phyloP scores from a whole-genome alignment of 2,329 filamentous ascomycete genomes.

The Botryotinia narcissicola region DNA sequence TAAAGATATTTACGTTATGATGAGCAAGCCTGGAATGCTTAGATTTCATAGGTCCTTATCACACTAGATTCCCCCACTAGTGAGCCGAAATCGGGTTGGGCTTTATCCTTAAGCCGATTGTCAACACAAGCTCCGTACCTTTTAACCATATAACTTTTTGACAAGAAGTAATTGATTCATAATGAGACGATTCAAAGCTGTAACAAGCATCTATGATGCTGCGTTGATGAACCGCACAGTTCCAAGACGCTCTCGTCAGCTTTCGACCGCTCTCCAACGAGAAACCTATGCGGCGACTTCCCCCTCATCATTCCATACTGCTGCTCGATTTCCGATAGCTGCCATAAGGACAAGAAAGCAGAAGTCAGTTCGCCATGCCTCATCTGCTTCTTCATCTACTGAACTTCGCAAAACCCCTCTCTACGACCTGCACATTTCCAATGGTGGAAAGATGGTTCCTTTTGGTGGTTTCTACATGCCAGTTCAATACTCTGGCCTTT shows the following conservation, averaged over 20 bases:
- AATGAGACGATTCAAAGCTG: slow-evolving; percentile 37
- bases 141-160: slow-evolving; percentile 11
- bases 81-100: slow-evolving; percentile 12
- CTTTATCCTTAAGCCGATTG: slow-evolving; percentile 20
- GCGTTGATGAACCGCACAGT: slow-evolving; percentile 19
- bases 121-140: slow-evolving; percentile 11
- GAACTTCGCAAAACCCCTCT: slow-evolving; percentile 65
- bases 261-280: slow-evolving; percentile 32
- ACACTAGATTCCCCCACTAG: slow-evolving; percentile 1
- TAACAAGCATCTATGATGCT: slow-evolving; percentile 27
- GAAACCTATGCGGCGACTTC: slow-evolving; percentile 18
- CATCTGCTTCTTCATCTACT: slow-evolving; percentile 22
- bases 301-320: slow-evolving; percentile 16
- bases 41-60: neutral
- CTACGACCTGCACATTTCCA: slow-evolving; percentile 72
- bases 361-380: slow-evolving; percentile 25
- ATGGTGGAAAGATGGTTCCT: slow-evolving; percentile 92
- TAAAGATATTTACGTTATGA: neutral
- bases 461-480: slow-evolving; percentile 94
- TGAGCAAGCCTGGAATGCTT: neutral
- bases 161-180: slow-evolving; percentile 29
- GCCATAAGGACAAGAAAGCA: neutral
- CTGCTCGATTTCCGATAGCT: slow-evolving; percentile 11
- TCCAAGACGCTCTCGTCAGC: slow-evolving; percentile 27
- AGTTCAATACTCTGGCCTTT: slow-evolving; percentile 76